phyloP scores from a whole-genome alignment of 805 yeast species.

The Komagataella mondaviorum region DNA sequence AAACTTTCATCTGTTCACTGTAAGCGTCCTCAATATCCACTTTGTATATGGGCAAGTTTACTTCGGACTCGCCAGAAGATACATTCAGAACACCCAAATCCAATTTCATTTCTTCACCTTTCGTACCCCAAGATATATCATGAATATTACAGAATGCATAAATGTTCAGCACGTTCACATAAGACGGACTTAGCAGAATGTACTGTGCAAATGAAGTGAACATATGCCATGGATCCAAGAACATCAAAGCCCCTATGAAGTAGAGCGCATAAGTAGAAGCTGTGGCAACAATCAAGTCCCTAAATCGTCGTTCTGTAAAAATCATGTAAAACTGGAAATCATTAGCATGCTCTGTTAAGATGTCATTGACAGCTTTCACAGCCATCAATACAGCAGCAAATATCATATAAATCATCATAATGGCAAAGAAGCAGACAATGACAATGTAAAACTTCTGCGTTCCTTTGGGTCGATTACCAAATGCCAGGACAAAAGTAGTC shows the following conservation, averaged over 20 bases:
- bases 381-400: conserved; percentile 81
- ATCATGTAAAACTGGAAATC: conserved; percentile 30
- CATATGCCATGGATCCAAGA: conserved; percentile 90
- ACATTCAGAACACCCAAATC: conserved; percentile 77
- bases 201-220: conserved; percentile 79
- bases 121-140: conserved; percentile 96
- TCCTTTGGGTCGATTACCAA: conserved; percentile 92
- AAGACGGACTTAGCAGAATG: conserved; percentile 73
- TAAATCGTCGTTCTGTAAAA: conserved; percentile 56
- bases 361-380: conserved; percentile 38
- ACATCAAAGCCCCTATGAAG: conserved; percentile 63
- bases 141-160: conserved; percentile 95
- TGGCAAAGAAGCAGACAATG: conserved; percentile 70
- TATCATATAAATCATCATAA: conserved; percentile 78
- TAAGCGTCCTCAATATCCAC: conserved; percentile 70
- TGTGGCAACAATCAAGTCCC: conserved; percentile 81
- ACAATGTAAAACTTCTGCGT: conserved; percentile 65
- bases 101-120: conserved; percentile 61
- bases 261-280: conserved; percentile 76
- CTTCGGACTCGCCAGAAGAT: conserved; percentile 50
- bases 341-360: conserved; percentile 18
- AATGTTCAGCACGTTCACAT: conserved; percentile 81
- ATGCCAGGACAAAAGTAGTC: conserved; percentile 76
- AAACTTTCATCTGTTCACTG: conserved; percentile 43
- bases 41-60: conserved; percentile 63